These are phyloP conservation scores for Phialophora tarda DNA, from an alignment of 2,329 filamentous ascomycete species.

Conservation along the genomic window DNA sequence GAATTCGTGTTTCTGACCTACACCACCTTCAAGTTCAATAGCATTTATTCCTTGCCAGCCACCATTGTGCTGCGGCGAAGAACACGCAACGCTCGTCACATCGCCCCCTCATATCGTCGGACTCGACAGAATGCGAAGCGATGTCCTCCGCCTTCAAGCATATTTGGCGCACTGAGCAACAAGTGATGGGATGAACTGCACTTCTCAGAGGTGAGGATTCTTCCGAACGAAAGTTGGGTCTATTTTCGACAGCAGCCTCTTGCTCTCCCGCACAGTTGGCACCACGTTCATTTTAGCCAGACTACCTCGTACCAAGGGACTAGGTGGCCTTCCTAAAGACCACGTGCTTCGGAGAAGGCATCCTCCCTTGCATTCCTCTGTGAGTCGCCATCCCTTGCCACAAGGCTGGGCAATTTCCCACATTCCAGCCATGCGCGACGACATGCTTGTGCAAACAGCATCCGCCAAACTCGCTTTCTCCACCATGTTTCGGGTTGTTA, in stretches of 20 bases:
- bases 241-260: neutral
- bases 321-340: neutral
- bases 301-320: neutral
- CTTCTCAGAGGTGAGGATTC: neutral
- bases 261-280: neutral
- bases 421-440: constrained; percentile 26
- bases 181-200: neutral
- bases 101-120: neutral
- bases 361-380: constrained; percentile 14
- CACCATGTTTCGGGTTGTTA: constrained; percentile 21
- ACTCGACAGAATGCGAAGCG: neutral
- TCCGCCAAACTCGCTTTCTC: constrained; percentile 13
- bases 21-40: neutral
- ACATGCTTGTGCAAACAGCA: constrained; percentile 12
- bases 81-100: neutral
- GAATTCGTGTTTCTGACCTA: neutral
- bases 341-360: constrained; percentile 11
- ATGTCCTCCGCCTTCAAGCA: neutral
- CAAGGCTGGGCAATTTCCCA: constrained; percentile 29
- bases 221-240: neutral
- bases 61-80: neutral
- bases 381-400: constrained; percentile 24
- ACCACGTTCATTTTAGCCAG: neutral
- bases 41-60: neutral
- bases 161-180: neutral